phyloP scores from a whole-genome alignment of 805 yeast species.

The Jamesozyma piceae region DNA sequence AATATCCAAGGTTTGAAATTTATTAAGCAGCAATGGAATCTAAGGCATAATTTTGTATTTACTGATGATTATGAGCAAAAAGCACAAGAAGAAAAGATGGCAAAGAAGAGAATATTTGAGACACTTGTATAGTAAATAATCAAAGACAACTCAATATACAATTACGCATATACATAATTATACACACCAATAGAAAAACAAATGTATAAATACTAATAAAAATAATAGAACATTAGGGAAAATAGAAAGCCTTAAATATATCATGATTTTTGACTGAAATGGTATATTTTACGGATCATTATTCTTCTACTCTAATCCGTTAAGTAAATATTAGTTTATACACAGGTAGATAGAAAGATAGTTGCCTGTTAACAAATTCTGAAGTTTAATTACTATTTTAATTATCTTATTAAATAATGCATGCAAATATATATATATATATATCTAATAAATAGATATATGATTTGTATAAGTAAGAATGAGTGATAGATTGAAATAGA shows the following conservation, averaged over 20 bases:
- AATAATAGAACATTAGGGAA: too few species aligned
- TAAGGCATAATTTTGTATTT: conserved; percentile 64
- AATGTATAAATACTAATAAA: neutral
- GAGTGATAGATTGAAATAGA: neutral
- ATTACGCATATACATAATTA: neutral
- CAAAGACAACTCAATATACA: neutral
- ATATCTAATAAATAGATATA: neutral
- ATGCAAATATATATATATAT: neutral
- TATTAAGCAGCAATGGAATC: conserved; percentile 67
- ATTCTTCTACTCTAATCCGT: too few species aligned
- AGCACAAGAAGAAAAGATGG: conserved; percentile 42
- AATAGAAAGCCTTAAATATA: too few species aligned
- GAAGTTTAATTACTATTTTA: too few species aligned
- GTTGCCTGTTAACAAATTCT: too few species aligned
- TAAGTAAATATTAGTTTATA: too few species aligned
- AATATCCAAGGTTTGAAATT: conserved; percentile 77
- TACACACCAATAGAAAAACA: neutral
- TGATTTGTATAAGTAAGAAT: neutral
- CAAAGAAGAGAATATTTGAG: conserved; percentile 67
- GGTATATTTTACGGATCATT: too few species aligned
- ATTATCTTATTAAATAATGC: neutral
- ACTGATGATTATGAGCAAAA: conserved; percentile 56
- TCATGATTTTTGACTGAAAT: too few species aligned
- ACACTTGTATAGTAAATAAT: conserved; percentile 31
- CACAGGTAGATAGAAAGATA: too few species aligned